A percentile compares a stretch with the other conserved stretches of the same genome.
phyloP scores from a whole-genome alignment of 306 rosid genomes.

The Casuarina glauca region DNA sequence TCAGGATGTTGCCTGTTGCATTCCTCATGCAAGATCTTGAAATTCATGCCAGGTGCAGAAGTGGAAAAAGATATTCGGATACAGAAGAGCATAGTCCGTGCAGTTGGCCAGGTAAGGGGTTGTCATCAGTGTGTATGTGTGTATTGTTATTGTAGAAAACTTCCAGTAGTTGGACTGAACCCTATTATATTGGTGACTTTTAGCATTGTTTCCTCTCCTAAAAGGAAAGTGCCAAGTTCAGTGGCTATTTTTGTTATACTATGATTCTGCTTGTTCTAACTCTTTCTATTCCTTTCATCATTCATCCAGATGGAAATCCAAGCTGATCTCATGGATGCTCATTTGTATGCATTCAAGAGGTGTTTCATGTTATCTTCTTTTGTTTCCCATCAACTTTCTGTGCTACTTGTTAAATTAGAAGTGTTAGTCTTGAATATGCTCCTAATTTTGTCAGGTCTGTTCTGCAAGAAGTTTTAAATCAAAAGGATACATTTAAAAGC shows the following conservation, averaged over 20 bases:
- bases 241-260: background rate
- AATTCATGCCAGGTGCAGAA: constrained; percentile 65
- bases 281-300: constrained; percentile 17
- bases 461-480: constrained; percentile 78
- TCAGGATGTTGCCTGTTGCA: constrained; percentile 15
- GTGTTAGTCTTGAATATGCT: constrained; percentile 17
- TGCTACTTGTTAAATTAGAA: constrained; percentile 14
- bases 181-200: constrained; percentile 14
- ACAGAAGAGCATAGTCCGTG: constrained; percentile 81
- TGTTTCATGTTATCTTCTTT: constrained; percentile 29
- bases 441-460: constrained; percentile 64
- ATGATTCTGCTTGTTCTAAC: constrained; percentile 12
- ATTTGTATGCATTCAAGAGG: constrained; percentile 95
- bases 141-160: constrained; percentile 13
- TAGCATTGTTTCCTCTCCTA: background rate
- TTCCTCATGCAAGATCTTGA: constrained; percentile 29
- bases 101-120: constrained; percentile 75
- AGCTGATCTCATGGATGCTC: constrained; percentile 97
- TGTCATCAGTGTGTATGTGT: background rate
- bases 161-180: constrained; percentile 8
- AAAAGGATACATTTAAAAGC: constrained; percentile 70
- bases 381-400: constrained; percentile 2
- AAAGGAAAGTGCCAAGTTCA: background rate
- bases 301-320: constrained; percentile 82
- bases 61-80: constrained; percentile 85